phyloP scores from a whole-genome alignment of 176 grass and related monocot genomes.

The Eleusine indica region DNA sequence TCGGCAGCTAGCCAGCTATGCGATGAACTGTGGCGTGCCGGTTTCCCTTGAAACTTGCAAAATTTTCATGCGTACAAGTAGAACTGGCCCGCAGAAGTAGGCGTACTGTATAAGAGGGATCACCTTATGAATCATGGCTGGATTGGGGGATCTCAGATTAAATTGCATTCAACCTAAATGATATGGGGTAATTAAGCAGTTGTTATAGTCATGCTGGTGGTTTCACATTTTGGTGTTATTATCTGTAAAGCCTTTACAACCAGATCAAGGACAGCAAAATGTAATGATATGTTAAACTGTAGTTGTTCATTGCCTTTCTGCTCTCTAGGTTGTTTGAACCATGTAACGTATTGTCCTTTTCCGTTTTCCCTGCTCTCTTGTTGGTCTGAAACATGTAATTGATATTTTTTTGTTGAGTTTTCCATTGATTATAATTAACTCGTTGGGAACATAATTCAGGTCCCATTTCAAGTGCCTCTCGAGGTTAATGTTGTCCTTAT shows the following conservation, averaged over 20 bases:
- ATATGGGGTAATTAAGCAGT: not conserved
- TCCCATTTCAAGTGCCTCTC: slow-evolving; percentile 98
- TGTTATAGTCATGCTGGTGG: not conserved
- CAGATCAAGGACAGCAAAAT: not conserved
- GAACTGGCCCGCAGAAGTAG: not conserved
- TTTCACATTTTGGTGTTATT: not conserved
- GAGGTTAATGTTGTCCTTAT: slow-evolving; percentile 96
- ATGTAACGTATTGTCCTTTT: not conserved
- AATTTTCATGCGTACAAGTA: slow-evolving; percentile 1
- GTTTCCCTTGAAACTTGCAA: not conserved
- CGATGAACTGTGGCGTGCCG: not conserved
- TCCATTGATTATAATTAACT: slow-evolving; percentile 21
- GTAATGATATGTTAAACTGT: slow-evolving; percentile 20
- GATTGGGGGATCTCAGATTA: not conserved
- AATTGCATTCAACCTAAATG: not conserved
- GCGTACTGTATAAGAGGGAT: not conserved
- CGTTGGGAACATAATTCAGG: slow-evolving; percentile 54
- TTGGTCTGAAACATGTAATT: not conserved
- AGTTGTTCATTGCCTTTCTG: not conserved
- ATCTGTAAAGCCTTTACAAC: not conserved
- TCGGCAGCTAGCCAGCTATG: not conserved
- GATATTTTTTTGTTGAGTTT: slow-evolving; percentile 1
- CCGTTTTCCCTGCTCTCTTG: not conserved
- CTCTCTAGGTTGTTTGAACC: not conserved
- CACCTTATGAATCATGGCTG: slow-evolving; percentile 25